Percentiles rank a stretch among this genome's conserved stretches.
Evolutionary conservation across 2,329 filamentous ascomycete species (phyloP).

Genomic region (Penicillium sclerotiorum): DNA sequence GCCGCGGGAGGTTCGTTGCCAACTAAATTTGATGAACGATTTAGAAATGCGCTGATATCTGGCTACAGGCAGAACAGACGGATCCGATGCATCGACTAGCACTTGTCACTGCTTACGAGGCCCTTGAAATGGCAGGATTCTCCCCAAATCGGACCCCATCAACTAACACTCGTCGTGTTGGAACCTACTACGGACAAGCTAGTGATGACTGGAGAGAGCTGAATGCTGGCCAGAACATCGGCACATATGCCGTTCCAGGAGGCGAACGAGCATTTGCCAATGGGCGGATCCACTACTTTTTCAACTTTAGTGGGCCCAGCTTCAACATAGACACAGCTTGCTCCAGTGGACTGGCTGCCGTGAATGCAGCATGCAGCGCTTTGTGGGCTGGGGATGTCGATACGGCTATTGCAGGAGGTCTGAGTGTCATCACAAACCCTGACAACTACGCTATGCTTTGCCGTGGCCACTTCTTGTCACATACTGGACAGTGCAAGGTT

Average conservation of each 20-base stretch:
- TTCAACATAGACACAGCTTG: conserved; percentile 75
- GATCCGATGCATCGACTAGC: conserved; percentile 79
- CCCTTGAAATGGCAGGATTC: conserved; percentile 74
- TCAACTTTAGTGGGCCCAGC: conserved; percentile 73
- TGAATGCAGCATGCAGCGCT: conserved; percentile 71
- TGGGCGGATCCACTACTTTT: conserved; percentile 72
- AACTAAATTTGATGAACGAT: too few species aligned
- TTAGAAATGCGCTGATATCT: too few species aligned
- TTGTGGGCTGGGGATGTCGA: conserved; percentile 75
- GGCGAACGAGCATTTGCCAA: conserved; percentile 63
- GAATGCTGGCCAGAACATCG: conserved; percentile 55
- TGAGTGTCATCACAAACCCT: conserved; percentile 74
- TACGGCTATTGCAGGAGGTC: conserved; percentile 75
- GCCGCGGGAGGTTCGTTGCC: conserved; percentile 58
- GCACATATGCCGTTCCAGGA: conserved; percentile 59
- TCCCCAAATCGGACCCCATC: conserved; percentile 64
- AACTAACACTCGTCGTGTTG: conserved; percentile 46
- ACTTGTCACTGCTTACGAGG: conserved; percentile 76
- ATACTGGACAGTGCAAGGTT: conserved; percentile 51
- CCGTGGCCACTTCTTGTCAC: conserved; percentile 46
- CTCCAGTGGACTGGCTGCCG: conserved; percentile 62
- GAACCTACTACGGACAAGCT: conserved; percentile 72
- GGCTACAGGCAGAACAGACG: conserved; percentile 59
- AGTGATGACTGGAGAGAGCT: conserved; percentile 60
- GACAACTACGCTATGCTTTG: conserved; percentile 75